A percentile compares a stretch with the other conserved stretches of the same genome.
Evolutionary conservation across 768 basidiomycete genomes (phyloP).

Genomic region (Lepiota brunneoincarnata): DNA sequence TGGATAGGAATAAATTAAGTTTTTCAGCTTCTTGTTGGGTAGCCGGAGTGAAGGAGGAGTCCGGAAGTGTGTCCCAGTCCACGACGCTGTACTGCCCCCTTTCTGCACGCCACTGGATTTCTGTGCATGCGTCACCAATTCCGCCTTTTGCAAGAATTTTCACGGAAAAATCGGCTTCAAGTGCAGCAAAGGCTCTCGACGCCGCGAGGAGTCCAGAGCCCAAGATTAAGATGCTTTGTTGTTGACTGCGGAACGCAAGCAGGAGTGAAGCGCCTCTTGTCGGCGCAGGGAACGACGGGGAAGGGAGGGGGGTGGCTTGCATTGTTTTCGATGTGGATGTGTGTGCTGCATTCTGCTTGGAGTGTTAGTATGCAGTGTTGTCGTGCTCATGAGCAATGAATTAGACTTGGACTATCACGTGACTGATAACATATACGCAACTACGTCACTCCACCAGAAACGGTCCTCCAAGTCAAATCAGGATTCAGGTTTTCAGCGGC

Average conservation of each 20-base stretch:
- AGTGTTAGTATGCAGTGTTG: not conserved
- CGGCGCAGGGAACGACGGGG: constrained; percentile 33
- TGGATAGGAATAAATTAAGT: constrained; percentile 47
- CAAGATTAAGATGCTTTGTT: constrained; percentile 61
- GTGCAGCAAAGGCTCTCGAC: constrained; percentile 74
- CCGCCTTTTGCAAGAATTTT: constrained; percentile 59
- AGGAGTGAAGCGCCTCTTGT: constrained; percentile 71
- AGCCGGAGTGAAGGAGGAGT: constrained; percentile 26
- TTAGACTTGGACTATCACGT: not conserved
- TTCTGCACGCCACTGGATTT: constrained; percentile 63
- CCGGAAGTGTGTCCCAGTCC: constrained; percentile 48
- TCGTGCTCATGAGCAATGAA: constrained; percentile 11
- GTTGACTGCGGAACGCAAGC: constrained; percentile 66
- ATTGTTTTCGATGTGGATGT: constrained; percentile 12
- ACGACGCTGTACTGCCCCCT: constrained; percentile 55
- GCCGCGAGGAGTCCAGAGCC: constrained; percentile 83
- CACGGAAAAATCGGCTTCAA: constrained; percentile 78
- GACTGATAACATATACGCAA: not conserved
- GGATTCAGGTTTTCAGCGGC: not conserved
- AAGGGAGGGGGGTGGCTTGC: constrained; percentile 7
- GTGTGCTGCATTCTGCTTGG: not conserved
- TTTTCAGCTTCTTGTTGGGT: constrained; percentile 35
- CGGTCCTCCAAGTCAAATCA: not conserved
- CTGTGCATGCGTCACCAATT: constrained; percentile 53
- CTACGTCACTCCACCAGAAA: not conserved